Base-by-base conservation (phyloP, 139 green algal species). In the Chlamydomonas eustigma region DNA sequence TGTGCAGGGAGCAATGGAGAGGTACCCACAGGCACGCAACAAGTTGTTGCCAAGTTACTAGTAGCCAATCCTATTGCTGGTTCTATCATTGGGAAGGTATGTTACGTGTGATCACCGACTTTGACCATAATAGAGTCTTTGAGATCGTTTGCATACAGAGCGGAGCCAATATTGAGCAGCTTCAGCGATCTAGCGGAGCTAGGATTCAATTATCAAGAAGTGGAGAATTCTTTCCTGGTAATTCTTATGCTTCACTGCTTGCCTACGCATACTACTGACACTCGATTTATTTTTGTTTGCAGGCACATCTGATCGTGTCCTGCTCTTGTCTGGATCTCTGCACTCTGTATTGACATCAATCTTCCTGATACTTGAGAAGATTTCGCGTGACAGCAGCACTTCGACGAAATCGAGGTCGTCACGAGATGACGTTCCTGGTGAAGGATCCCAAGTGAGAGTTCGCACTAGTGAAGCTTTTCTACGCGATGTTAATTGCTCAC, bases 221-320 rank as follows among this genome's bases (percentile, higher is more conserved):
- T 8, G 87, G 87, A 31, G 87, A 91, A 81, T 91, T 89, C 50
- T 90, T 86, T 51, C 85, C 87, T 80, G 85, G 87, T 85, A 66
- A 65, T 37, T 58, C 4, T 31, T 18, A 28, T 38, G 33, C 35
- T 32, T 51, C 30, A 39, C 25, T 37, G 30, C 6, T 25, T 38
- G 18, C 25, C 6, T 71, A 34, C 30, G 22, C 33, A 8, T 18
- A 25, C 6, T 31, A 6, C 4, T 35, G 52, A 37, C 52, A 68
- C 18, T 28, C 12, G n/a, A 8, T 28, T 68, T 8, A 8, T 28
- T 4, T 33, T 22, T 4, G n/a, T 33, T 6, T 8, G 58, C 88
- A 92, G 92, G 94, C 36, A 98, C 94, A 2, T 97, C 95, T 76
- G 94, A 95, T 50, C 87, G 91, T 24, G 94, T 98, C 31, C 73